Percentiles rank a stretch among this genome's conserved stretches.
Conservation (phyloP, 169 alveolate species). For the Babesia divergens region DNA sequence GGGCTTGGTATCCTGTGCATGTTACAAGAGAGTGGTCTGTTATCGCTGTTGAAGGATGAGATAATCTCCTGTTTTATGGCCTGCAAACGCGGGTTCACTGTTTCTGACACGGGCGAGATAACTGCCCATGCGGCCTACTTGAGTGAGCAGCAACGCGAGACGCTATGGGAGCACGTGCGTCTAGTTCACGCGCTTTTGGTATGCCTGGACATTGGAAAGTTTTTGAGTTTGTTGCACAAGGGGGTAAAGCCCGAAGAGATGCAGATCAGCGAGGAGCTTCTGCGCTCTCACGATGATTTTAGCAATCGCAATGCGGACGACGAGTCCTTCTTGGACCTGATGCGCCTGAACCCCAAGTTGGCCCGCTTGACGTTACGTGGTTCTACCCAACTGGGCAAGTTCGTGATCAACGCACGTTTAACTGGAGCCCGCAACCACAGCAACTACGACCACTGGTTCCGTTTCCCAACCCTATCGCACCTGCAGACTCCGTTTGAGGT, state of each 20-base stretch:
- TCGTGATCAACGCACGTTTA: slow-evolving; percentile 26
- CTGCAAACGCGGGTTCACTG: slow-evolving; percentile 31
- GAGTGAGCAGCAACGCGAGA: slow-evolving; percentile 33
- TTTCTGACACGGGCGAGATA: slow-evolving; percentile 4
- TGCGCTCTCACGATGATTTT: neutral
- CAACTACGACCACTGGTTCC: slow-evolving; percentile 27
- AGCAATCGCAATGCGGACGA: neutral
- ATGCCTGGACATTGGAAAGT: slow-evolving; percentile 13
- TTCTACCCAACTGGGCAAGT: neutral
- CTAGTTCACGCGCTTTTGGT: slow-evolving; percentile 35
- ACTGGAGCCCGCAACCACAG: slow-evolving; percentile 7
- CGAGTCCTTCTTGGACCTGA: slow-evolving; percentile 31
- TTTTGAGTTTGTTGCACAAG: neutral
- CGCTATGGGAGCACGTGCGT: slow-evolving; percentile 58
- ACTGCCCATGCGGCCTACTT: slow-evolving; percentile 34
- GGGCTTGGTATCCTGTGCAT: slow-evolving; percentile 18
- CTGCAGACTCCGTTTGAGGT: slow-evolving; percentile 32
- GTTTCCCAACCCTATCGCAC: slow-evolving; percentile 14
- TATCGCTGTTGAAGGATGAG: slow-evolving; percentile 38
- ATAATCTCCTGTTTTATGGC: slow-evolving; percentile 10
- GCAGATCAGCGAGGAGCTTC: neutral
- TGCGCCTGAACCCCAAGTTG: slow-evolving; percentile 57
- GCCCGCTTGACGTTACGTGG: slow-evolving; percentile 26
- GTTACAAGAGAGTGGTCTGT: slow-evolving; percentile 39
- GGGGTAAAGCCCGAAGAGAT: neutral